Percentiles rank a stretch among this genome's conserved stretches.
Conservation (phyloP, 768 basidiomycete species). For the Amanita phalloides region DNA sequence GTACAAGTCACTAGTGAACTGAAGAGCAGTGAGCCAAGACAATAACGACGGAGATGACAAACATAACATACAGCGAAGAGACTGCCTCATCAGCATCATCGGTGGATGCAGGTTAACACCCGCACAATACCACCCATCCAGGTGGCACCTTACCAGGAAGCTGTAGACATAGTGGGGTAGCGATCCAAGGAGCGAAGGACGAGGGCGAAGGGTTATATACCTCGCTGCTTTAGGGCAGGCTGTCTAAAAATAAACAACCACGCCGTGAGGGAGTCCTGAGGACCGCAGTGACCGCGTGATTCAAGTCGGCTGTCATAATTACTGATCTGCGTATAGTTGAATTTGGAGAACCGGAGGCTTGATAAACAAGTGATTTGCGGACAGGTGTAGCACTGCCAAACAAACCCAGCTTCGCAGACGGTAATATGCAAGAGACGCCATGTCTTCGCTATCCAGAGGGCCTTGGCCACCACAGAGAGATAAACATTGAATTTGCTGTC, state of each 20-base stretch:
- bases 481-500: conserved; percentile 47
- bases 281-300: not conserved
- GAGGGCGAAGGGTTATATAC: conserved; percentile 11
- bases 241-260: not conserved
- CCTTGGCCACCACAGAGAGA: conserved; percentile 41
- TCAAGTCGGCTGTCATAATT: no score
- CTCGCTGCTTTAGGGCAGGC: conserved; percentile 13
- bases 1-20: no score
- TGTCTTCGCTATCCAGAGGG: conserved; percentile 66
- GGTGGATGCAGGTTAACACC: no score
- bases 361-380: no score
- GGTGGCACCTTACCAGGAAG: not conserved
- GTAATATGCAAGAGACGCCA: conserved; percentile 39
- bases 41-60: not conserved
- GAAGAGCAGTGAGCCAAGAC: no score
- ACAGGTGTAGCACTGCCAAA: not conserved
- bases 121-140: no score
- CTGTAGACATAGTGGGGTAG: not conserved
- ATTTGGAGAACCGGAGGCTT: not conserved
- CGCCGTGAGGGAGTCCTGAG: not conserved
- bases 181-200: not conserved
- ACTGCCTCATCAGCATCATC: not conserved
- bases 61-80: not conserved
- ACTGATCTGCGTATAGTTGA: not conserved
- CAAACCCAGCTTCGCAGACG: not conserved